These are phyloP conservation scores for Huntiella moniliformis DNA, from an alignment of 2,329 filamentous ascomycete species.

Conservation along the genomic window DNA sequence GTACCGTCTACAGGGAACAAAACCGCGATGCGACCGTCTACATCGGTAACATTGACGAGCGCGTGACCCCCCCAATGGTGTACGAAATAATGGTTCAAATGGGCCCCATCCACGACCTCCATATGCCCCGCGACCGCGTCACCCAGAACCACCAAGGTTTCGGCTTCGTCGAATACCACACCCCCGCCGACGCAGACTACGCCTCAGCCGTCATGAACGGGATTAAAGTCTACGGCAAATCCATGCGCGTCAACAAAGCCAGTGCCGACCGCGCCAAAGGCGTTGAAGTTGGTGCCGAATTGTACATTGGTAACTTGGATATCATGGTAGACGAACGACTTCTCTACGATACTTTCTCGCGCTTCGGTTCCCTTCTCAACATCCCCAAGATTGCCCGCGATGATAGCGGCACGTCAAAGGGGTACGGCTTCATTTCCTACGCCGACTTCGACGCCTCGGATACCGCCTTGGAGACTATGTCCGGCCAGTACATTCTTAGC, in stretches of 20 bases:
- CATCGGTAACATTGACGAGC: conserved; percentile 95
- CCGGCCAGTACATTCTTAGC: conserved; percentile 91
- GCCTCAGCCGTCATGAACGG: conserved; percentile 94
- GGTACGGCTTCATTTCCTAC: conserved; percentile 91
- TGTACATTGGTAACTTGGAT: conserved; percentile 93
- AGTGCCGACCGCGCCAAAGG: conserved; percentile 59
- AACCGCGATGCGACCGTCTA: conserved; percentile 98
- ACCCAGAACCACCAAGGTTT: conserved; percentile 95
- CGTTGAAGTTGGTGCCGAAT: conserved; percentile 85
- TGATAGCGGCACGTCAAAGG: conserved; percentile 73
- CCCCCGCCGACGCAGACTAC: conserved; percentile 90
- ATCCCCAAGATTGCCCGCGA: conserved; percentile 86
- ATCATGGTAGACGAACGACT: conserved; percentile 89
- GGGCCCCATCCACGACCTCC: conserved; percentile 92
- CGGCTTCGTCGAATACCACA: conserved; percentile 96
- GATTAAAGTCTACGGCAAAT: conserved; percentile 80
- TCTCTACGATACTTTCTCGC: conserved; percentile 81
- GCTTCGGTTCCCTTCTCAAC: conserved; percentile 71
- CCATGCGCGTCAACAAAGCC: conserved; percentile 88
- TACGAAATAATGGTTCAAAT: conserved; percentile 98
- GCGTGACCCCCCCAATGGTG: conserved; percentile 71
- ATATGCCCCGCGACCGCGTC: conserved; percentile 94
- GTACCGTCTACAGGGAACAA: conserved; percentile 53
- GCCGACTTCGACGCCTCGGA: conserved; percentile 87
- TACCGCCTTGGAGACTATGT: conserved; percentile 77